Percentiles rank a stretch among this genome's conserved stretches.
phyloP scores from a whole-genome alignment of 73 alveolate species.

The Paramecium pentaurelia region DNA sequence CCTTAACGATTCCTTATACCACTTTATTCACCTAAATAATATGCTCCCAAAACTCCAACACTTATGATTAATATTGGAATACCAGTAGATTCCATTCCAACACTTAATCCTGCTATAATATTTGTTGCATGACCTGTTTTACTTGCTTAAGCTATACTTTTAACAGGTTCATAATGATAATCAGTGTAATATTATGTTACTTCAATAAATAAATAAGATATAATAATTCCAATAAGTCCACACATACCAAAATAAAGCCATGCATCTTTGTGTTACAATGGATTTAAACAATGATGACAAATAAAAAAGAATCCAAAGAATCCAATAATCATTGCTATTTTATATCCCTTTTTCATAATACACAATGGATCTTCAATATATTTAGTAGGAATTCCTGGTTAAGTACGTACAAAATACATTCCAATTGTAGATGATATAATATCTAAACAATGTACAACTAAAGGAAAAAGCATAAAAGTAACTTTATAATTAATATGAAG shows the following conservation, averaged over 20 bases:
- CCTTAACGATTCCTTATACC: slow-evolving; percentile 69
- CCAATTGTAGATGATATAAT: slow-evolving; percentile 72
- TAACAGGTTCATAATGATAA: slow-evolving; percentile 83
- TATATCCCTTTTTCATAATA: slow-evolving; percentile 77
- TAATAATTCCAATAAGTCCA: slow-evolving; percentile 71
- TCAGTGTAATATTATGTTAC: slow-evolving; percentile 84
- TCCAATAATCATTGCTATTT: slow-evolving; percentile 68
- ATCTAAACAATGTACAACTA: slow-evolving; percentile 78
- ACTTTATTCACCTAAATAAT: slow-evolving; percentile 74
- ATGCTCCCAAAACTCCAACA: slow-evolving; percentile 77
- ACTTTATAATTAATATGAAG: slow-evolving; percentile 59
- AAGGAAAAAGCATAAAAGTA: slow-evolving; percentile 80
- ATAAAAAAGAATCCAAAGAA: slow-evolving; percentile 72
- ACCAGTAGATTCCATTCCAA: slow-evolving; percentile 81
- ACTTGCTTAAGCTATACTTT: slow-evolving; percentile 75
- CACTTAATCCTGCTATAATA: slow-evolving; percentile 83
- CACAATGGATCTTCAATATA: slow-evolving; percentile 77
- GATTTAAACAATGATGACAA: slow-evolving; percentile 66
- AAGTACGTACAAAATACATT: slow-evolving; percentile 74
- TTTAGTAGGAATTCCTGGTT: slow-evolving; percentile 77
- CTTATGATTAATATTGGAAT: slow-evolving; percentile 79
- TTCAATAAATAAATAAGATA: slow-evolving; percentile 70
- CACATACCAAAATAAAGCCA: slow-evolving; percentile 67
- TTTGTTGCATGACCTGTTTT: slow-evolving; percentile 92
- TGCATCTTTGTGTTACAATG: slow-evolving; percentile 57